These are phyloP conservation scores for Melastoma candidum DNA, from an alignment of 441 rosid species.

Conservation along the genomic window DNA sequence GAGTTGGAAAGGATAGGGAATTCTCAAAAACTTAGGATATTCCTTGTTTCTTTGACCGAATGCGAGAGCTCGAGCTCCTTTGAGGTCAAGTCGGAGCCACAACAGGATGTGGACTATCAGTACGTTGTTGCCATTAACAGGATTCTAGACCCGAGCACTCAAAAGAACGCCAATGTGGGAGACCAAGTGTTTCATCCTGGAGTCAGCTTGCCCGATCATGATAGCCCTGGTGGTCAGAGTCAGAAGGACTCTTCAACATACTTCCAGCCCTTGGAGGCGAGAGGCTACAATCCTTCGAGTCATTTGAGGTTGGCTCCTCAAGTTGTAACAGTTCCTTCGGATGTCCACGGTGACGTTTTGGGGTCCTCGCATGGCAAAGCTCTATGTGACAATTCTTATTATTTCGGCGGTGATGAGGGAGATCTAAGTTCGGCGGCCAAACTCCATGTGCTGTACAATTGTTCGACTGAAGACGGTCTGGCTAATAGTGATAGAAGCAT, in stretches of 20 bases:
- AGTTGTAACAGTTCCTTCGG: conserved; percentile 21
- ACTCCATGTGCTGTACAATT: conserved; percentile 23
- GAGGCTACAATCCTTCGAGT: conserved; percentile 31
- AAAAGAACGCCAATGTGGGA: conserved; percentile 40
- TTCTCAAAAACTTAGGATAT: conserved; percentile 41
- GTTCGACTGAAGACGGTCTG: conserved; percentile 29
- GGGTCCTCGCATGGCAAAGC: conserved; percentile 3
- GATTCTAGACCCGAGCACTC: conserved; percentile 42
- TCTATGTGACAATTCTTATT: conserved; percentile 27
- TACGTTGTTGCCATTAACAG: conserved; percentile 51
- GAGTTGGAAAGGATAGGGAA: conserved; percentile 39
- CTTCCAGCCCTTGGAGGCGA: conserved; percentile 33
- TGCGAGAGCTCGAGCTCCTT: conserved; percentile 33
- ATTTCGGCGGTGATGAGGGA: conserved; percentile 22
- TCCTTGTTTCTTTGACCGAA: conserved; percentile 35
- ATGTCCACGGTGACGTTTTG: conserved; percentile 24
- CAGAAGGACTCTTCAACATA: conserved; percentile 41
- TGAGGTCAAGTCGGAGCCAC: conserved; percentile 27
- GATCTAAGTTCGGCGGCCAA: conserved; percentile 26
- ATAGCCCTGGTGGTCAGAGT: conserved; percentile 21
- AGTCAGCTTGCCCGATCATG: conserved; percentile 30
- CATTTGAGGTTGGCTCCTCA: conserved; percentile 17
- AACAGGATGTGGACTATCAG: conserved; percentile 31
- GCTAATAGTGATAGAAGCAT: conserved; percentile 23
- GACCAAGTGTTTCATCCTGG: conserved; percentile 44